Evolutionary conservation across 805 yeast genomes (phyloP), one percentile per base, ranked within the genome.

Genomic region (Kluyveromyces starmeri): DNA sequence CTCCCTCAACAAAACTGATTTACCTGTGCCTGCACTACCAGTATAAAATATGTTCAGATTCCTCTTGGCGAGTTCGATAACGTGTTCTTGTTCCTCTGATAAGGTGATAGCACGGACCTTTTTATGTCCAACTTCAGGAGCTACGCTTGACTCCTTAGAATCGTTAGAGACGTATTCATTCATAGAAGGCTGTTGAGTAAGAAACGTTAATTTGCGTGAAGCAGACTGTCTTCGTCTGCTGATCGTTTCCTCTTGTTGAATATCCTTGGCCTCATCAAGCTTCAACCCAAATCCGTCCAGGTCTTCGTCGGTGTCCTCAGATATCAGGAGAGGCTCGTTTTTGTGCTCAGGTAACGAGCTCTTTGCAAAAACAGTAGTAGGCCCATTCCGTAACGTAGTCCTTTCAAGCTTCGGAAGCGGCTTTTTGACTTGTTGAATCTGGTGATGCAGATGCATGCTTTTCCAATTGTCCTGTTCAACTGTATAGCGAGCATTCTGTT

Each of bases 11-110:
- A 92, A 63, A 4, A 92, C 80, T 1, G 98, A 89, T 53, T 92
- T 92, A 52, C 98, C 98, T 0, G 98, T 92, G 49, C 98, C 98
- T 0, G 98, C 98, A 21, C 96, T 85, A 33, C 98, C 98, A 0
- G 98, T 92, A 54, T 83, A 92, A 52, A 92, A 92, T 3, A 92
- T 60, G 39, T 79, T 83, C 12, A 65, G 61, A 0, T 94, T 86
- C 15, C 64, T 51, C 28, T 72, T 58, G 0, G 79, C 94, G 35
- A 83, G 58, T 7, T 75, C 71, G 8, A 83, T 66, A 15, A 92
- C 75, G 32, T 68, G 59, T 37, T 70, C 68, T 50, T 83, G 94
- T 49, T 83, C 92, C 15, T 66, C 66, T 44, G 75, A 69, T 7
- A 73, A 48, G 5, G 53, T 39, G 2, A 61, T 37, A 0, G 38